Conservation (phyloP, 768 basidiomycete species). For the Auriscalpium orientale region DNA sequence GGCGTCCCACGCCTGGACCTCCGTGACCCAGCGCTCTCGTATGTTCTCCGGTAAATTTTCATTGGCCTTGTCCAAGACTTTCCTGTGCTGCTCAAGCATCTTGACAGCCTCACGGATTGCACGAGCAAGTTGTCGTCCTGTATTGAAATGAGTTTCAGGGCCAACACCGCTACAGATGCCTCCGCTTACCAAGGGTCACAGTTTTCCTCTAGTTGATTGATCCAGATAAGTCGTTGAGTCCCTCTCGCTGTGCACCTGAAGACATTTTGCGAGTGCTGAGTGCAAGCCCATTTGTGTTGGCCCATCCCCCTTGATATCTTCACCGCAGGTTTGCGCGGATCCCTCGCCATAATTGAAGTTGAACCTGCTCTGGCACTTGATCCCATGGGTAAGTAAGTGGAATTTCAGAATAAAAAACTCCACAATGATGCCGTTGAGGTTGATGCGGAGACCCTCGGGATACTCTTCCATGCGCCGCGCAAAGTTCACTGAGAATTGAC, state of each 20-base stretch:
- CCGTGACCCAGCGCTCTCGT: neutral
- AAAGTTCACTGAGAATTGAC: neutral
- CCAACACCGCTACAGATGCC: neutral
- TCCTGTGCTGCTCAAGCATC: neutral
- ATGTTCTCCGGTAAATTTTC: neutral
- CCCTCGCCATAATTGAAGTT: too few species aligned
- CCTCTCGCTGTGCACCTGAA: constrained; percentile 3
- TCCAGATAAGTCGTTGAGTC: constrained; percentile 6
- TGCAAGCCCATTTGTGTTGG: constrained; percentile 1
- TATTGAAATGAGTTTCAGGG: neutral
- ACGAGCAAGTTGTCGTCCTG: neutral
- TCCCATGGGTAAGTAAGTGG: constrained; percentile 12
- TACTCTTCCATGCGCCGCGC: neutral
- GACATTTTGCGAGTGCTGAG: constrained; percentile 9
- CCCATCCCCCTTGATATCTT: too few species aligned
- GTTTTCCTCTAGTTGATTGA: constrained; percentile 10
- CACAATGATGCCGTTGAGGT: neutral
- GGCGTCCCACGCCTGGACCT: neutral
- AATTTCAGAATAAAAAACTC: neutral
- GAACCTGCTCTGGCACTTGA: constrained; percentile 10
- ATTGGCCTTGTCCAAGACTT: too few species aligned
- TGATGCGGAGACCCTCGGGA: neutral
- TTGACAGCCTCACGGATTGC: neutral
- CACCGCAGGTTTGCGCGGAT: too few species aligned
- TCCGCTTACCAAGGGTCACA: neutral